Evolutionary conservation across 2,329 filamentous ascomycete genomes (phyloP).

Genomic region (Zopfia rhizophila): DNA sequence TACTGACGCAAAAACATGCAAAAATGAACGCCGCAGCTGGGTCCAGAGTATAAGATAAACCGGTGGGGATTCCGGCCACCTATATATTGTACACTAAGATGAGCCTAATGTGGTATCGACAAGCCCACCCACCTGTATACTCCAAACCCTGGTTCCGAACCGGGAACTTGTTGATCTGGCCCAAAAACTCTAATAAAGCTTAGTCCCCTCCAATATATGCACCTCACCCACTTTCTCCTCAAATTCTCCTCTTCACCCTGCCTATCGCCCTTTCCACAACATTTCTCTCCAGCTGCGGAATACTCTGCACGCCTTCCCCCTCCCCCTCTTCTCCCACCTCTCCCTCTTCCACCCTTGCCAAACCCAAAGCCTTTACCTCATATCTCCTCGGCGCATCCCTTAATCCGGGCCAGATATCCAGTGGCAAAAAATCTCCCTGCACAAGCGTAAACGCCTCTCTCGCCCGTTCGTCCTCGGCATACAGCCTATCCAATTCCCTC

Average conservation of each 20-base stretch:
- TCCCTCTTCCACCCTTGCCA: constrained; percentile 27
- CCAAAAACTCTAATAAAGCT: no score
- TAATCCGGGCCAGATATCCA: constrained; percentile 82
- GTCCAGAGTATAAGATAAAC: no score
- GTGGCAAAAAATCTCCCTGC: constrained; percentile 86
- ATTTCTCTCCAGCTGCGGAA: constrained; percentile 46
- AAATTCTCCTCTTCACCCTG: constrained; percentile 50
- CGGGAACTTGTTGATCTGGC: no score
- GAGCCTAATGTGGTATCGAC: no score
- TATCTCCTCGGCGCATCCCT: constrained; percentile 47
- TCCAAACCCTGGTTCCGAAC: no score
- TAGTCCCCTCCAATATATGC: no score
- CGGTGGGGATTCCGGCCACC: no score
- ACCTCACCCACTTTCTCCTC: no score
- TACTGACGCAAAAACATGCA: no score
- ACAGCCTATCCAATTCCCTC: constrained; percentile 78
- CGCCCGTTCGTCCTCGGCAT: constrained; percentile 75
- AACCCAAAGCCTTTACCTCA: constrained; percentile 39
- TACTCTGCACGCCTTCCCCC: constrained; percentile 32
- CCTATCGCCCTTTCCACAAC: constrained; percentile 48
- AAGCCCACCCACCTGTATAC: no score
- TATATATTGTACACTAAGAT: no score
- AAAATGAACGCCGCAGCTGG: no score
- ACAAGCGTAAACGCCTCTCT: constrained; percentile 83
- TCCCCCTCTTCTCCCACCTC: constrained; percentile 24